phyloP scores from a whole-genome alignment of 2,329 filamentous ascomycete genomes.

The Helotiales sp. region DNA sequence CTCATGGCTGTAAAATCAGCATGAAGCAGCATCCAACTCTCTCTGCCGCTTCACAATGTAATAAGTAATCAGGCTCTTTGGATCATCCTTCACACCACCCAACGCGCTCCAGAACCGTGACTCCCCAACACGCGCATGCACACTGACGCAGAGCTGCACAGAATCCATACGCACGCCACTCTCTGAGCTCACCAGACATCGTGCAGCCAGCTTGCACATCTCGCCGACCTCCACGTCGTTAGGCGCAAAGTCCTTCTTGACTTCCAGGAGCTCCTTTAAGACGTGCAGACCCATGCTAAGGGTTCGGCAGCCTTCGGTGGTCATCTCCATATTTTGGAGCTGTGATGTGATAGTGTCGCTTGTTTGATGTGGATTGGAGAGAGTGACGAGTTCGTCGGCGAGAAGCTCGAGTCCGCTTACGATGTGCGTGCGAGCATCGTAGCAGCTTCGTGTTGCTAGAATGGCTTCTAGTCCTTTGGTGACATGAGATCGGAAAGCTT shows the following conservation, averaged over 20 bases:
- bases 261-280: slow-evolving; percentile 60
- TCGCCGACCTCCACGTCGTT: slow-evolving; percentile 55
- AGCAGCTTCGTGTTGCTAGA: slow-evolving; percentile 65
- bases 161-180: slow-evolving; percentile 73
- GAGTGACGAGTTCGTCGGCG: slow-evolving; percentile 70
- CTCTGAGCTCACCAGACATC: slow-evolving; percentile 64
- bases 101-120: slow-evolving; percentile 70
- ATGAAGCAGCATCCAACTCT: slow-evolving; percentile 47
- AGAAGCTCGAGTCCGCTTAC: slow-evolving; percentile 76
- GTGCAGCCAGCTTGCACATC: slow-evolving; percentile 56
- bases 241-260: slow-evolving; percentile 52
- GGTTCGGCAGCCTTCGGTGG: slow-evolving; percentile 55
- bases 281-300: slow-evolving; percentile 69
- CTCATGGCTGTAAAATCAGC: slow-evolving; percentile 3
- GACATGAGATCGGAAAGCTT: slow-evolving; percentile 70
- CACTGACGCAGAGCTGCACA: slow-evolving; percentile 77
- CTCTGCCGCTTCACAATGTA: slow-evolving; percentile 76
- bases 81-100: slow-evolving; percentile 68
- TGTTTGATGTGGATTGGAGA: slow-evolving; percentile 68
- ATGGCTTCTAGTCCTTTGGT: slow-evolving; percentile 70
- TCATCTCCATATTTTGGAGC: slow-evolving; percentile 51
- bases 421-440: slow-evolving; percentile 73
- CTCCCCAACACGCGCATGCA: slow-evolving; percentile 68
- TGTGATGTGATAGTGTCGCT: slow-evolving; percentile 57
- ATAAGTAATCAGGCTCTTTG: slow-evolving; percentile 79